Percentiles rank a stretch among this genome's conserved stretches.
Conservation (phyloP, 2,329 filamentous ascomycete genomes). For the Epicoccum sorghinum region DNA sequence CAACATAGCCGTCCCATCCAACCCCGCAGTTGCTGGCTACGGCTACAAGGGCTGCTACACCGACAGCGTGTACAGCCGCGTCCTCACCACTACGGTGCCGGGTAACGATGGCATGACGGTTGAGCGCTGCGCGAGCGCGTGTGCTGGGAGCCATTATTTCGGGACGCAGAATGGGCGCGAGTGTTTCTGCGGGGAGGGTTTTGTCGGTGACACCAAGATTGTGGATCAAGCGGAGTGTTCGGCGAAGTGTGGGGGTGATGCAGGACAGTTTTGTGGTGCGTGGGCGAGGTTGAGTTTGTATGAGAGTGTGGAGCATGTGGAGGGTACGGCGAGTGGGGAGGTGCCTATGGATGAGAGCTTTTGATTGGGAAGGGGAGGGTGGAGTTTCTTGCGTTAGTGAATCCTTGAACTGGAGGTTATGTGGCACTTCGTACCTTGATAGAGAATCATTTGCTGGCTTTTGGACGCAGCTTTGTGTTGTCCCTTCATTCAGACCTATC, state of each 20-base stretch:
- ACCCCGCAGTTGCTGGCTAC: constrained; percentile 22
- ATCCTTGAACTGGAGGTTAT: too few species aligned
- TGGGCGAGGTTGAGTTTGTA: constrained; percentile 27
- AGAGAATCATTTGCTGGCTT: too few species aligned
- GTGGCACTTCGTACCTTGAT: too few species aligned
- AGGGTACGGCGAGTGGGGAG: constrained; percentile 11
- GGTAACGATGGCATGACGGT: constrained; percentile 20
- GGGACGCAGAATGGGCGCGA: constrained; percentile 26
- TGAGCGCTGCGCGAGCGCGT: constrained; percentile 20
- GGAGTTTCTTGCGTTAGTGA: too few species aligned
- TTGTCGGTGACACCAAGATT: constrained; percentile 12
- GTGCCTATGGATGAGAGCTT: constrained; percentile 2
- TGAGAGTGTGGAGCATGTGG: constrained; percentile 43
- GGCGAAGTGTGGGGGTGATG: constrained; percentile 23
- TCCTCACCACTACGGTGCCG: constrained; percentile 10
- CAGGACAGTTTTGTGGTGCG: constrained; percentile 26
- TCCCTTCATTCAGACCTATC: too few species aligned
- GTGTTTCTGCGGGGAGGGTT: constrained; percentile 27
- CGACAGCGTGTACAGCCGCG: constrained; percentile 22
- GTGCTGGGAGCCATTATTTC: constrained; percentile 18
- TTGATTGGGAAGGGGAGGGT: not conserved
- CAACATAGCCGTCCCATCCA: constrained; percentile 5
- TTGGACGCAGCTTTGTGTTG: too few species aligned
- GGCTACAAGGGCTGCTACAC: constrained; percentile 32
- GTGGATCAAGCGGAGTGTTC: constrained; percentile 26